Base-by-base conservation (phyloP, 1,139 yeast genomes). In the Candida mesenterica region DNA sequence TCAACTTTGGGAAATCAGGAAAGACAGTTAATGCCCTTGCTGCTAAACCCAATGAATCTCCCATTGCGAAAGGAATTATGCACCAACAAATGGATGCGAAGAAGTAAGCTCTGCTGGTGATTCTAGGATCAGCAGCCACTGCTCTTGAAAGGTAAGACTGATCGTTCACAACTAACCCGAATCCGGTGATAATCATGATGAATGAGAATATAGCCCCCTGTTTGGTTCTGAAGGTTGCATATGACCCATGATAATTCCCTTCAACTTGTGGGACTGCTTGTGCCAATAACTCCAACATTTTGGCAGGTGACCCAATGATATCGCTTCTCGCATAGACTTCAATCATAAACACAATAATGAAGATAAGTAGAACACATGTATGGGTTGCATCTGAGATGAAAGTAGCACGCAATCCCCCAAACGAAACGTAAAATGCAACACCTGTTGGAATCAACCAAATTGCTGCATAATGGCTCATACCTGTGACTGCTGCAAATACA, bases 161-260 rank as follows among this genome's bases (percentile, higher is more conserved):
- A n/a, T n/a, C n/a, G n/a, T n/a, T n/a, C n/a, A n/a, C 66, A 68
- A 85, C 61, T 56, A 75, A 44, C 71, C 87, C 41, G 77, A 90
- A 64, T 75, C 82, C 52, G 2, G 65, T 61, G 24, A 61, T 57
- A 15, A 59, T 49, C 19, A 59, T 52, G 26, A 56, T 57, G 16
- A 63, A 52, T 5, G 64, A 57, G 41, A 62, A 65, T n/a, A n/a
- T 5, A 67, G 50, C 1, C 61, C 72, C 74, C 37, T 55, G 57
- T 31, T 58, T 55, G 3, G 78, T 72, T 36, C 65, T 59, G 48
- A 72, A 67, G 2, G 79, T 74, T 30, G 73, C 45, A 33, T 59
- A 68, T 3, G 75, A 65, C 1, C 79, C 79, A n/a, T 62, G 62
- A 24, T 57, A 58, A 45, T 73, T 72, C 17, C 64, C 73, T 3